Conservation (phyloP, 2,329 filamentous ascomycete genomes). For the Exophiala sp. region DNA sequence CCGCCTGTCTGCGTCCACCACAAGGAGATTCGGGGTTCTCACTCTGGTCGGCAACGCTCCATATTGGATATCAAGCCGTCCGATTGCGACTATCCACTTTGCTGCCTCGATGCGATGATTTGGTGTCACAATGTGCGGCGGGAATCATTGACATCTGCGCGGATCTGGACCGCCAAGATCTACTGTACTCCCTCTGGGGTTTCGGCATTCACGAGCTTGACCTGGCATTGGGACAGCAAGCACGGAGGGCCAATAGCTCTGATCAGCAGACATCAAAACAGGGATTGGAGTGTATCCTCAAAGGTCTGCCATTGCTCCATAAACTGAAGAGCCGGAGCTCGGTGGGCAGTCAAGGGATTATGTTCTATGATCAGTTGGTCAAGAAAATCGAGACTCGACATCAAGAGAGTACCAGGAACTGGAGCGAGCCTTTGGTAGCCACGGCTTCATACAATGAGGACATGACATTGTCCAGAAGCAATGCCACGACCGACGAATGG, state of each 20-base stretch:
- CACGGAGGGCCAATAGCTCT: constrained; percentile 1
- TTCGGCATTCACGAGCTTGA: constrained; percentile 9
- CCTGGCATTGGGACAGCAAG: constrained; percentile 7
- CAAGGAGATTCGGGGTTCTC: neutral
- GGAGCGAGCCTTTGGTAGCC: too few species aligned
- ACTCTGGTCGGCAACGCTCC: constrained; percentile 2
- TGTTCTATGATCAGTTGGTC: neutral
- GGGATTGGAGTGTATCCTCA: neutral
- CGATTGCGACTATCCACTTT: neutral
- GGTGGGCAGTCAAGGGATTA: neutral
- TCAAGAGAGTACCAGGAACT: too few species aligned
- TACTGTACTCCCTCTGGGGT: constrained; percentile 7
- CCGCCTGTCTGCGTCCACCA: neutral
- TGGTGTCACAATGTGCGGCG: neutral
- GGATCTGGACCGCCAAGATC: constrained; percentile 1
- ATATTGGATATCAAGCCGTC: constrained; percentile 3
- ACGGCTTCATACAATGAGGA: too few species aligned
- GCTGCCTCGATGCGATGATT: neutral
- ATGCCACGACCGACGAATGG: too few species aligned
- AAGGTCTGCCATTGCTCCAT: neutral
- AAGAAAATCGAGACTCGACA: neutral
- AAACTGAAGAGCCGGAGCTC: neutral
- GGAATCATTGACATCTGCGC: constrained; percentile 1
- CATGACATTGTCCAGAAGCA: too few species aligned
- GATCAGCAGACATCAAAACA: neutral